Evolutionary conservation across 1,139 yeast species (phyloP).

Genomic region (Kluyveromyces marxianus): DNA sequence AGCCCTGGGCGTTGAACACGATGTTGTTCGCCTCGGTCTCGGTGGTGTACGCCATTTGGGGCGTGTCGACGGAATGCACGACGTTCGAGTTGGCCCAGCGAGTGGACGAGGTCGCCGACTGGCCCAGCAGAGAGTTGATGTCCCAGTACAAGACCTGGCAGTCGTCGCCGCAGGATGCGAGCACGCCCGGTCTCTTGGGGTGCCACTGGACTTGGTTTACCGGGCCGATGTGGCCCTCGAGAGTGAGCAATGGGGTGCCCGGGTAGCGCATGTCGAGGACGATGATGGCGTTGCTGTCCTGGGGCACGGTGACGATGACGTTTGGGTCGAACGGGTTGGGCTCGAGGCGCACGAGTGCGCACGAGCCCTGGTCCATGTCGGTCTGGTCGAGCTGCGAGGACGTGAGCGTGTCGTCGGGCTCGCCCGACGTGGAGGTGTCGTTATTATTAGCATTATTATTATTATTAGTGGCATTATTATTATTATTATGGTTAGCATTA

Average conservation of each 20-base stretch:
- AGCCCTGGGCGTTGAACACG: conserved; percentile 58
- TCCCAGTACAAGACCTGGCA: conserved; percentile 90
- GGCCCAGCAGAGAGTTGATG: conserved; percentile 34
- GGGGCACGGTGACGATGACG: conserved; percentile 75
- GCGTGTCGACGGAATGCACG: conserved; percentile 16
- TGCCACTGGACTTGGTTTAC: conserved; percentile 81
- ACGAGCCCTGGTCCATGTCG: conserved; percentile 20
- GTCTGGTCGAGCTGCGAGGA: neutral
- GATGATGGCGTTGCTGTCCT: conserved; percentile 57
- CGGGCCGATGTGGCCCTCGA: conserved; percentile 61
- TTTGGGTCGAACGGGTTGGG: conserved; percentile 76
- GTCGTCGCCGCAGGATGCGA: conserved; percentile 82
- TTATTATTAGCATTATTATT: too few relatives aligned
- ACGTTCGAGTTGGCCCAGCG: conserved; percentile 9
- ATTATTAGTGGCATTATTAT: too few relatives aligned
- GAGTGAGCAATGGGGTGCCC: conserved; percentile 63
- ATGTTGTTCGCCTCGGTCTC: conserved; percentile 57
- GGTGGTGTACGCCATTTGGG: conserved; percentile 22
- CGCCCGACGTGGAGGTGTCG: too few relatives aligned
- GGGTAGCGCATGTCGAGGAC: conserved; percentile 85
- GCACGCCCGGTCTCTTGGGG: conserved; percentile 54
- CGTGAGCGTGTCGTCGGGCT: neutral
- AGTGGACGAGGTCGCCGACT: conserved; percentile 4
- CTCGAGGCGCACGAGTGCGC: conserved; percentile 66
- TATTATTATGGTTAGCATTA: too few relatives aligned